Conservation (phyloP, 1,139 yeast genomes). For the Scheffersomyces stambukii region DNA sequence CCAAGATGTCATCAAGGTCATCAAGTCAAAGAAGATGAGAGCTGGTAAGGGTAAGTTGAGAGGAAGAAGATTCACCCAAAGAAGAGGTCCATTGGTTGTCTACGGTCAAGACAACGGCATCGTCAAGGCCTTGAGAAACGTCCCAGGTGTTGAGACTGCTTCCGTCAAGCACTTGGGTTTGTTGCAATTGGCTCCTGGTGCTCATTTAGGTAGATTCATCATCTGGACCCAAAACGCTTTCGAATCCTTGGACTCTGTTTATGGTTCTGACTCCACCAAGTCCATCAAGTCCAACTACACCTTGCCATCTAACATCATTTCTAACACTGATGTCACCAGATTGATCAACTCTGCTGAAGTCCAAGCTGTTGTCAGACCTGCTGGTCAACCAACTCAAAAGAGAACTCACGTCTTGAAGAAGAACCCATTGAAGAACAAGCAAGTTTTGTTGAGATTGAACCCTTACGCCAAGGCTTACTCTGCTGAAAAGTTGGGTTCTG, state of each 20-base stretch:
- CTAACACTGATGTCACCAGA: conserved; percentile 96
- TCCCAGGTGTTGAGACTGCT: conserved; percentile 99
- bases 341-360: conserved; percentile 98
- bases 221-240: conserved; percentile 99
- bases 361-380: conserved; percentile 96
- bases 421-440: conserved; percentile 99
- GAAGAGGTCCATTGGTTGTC: conserved; percentile 99
- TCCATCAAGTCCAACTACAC: conserved; percentile 87
- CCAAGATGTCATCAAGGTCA: conserved; percentile 96
- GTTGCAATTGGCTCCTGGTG: conserved; percentile 99
- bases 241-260: conserved; percentile 93
- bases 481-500: conserved; percentile 85
- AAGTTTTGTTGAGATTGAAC: conserved; percentile 96
- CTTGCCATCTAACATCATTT: conserved; percentile 88
- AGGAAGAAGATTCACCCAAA: conserved; percentile 99
- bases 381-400: conserved; percentile 92
- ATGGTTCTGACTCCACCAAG: conserved; percentile 89
- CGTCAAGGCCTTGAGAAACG: conserved; percentile 98
- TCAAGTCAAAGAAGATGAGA: conserved; percentile 98
- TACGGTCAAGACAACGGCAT: conserved; percentile 97
- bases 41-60: conserved; percentile 99
- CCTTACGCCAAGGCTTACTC: conserved; percentile 98
- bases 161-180: conserved; percentile 90
- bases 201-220: conserved; percentile 99
- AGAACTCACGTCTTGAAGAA: conserved; percentile 95